phyloP scores from a whole-genome alignment of 2,329 filamentous ascomycete species.

The Rutstroemia sp. region DNA sequence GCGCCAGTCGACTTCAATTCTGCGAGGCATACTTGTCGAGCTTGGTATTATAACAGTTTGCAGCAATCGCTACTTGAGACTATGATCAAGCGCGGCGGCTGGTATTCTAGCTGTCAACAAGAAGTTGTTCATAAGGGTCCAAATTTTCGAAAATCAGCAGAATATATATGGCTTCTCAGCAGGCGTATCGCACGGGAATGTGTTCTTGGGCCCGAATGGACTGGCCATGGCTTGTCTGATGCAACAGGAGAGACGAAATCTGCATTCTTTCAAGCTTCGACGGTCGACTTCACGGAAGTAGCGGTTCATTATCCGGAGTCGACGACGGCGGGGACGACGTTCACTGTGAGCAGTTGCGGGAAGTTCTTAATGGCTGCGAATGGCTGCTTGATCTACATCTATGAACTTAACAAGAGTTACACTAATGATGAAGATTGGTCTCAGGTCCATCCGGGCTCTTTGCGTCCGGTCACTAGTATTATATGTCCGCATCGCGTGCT shows the following conservation, averaged over 20 bases:
- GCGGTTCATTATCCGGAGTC: slow-evolving; percentile 21
- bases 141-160: slow-evolving; percentile 9
- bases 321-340: slow-evolving; percentile 21
- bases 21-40: slow-evolving; percentile 50
- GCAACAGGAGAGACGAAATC: slow-evolving; percentile 7
- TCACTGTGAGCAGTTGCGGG: slow-evolving; percentile 47
- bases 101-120: slow-evolving; percentile 37
- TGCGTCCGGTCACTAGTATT: slow-evolving; percentile 44
- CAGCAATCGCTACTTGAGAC: slow-evolving; percentile 39
- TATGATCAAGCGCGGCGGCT: slow-evolving; percentile 50
- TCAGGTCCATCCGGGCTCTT: slow-evolving; percentile 20
- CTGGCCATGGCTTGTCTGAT: slow-evolving; percentile 21
- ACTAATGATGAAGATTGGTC: background rate
- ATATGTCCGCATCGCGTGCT: slow-evolving; percentile 50
- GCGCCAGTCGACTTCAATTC: slow-evolving; percentile 45
- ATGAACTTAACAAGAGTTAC: slow-evolving; percentile 31
- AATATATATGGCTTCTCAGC: slow-evolving; percentile 32
- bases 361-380: slow-evolving; percentile 49
- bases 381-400: slow-evolving; percentile 49
- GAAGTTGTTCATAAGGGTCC: slow-evolving; percentile 1
- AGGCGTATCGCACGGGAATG: slow-evolving; percentile 38
- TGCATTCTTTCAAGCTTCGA: slow-evolving; percentile 30
- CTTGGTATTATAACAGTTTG: slow-evolving; percentile 53
- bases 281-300: slow-evolving; percentile 33
- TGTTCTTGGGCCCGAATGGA: slow-evolving; percentile 28